phyloP scores from a whole-genome alignment of 345 rosid species.

The Syzygium jambos region DNA sequence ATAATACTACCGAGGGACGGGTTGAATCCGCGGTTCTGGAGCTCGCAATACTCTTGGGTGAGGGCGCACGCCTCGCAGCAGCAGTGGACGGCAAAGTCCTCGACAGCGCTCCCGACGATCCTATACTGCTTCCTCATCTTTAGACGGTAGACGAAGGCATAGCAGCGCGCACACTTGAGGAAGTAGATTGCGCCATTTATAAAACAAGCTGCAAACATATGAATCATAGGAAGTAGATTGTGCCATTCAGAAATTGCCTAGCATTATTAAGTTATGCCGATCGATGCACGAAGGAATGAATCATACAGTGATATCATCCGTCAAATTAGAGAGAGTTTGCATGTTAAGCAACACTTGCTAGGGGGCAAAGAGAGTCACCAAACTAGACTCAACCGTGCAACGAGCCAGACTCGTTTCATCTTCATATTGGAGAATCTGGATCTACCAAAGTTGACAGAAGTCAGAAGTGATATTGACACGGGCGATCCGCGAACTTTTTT shows the following conservation, averaged over 20 bases:
- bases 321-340: not conserved
- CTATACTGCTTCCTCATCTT: constrained; percentile 28
- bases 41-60: constrained; percentile 37
- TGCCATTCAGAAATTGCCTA: not conserved
- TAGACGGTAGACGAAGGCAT: constrained; percentile 11
- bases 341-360: not conserved
- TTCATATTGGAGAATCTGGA: not conserved
- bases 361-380: not conserved
- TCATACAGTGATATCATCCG: not conserved
- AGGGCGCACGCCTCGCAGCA: constrained; percentile 28
- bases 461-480: not conserved
- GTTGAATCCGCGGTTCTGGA: constrained; percentile 22
- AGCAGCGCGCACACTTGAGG: constrained; percentile 16
- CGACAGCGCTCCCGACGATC: constrained; percentile 7
- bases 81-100: constrained; percentile 23
- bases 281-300: not conserved
- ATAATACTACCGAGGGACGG: constrained; percentile 13
- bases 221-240: not conserved
- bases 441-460: not conserved
- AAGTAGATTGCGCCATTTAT: constrained; percentile 17
- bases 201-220: constrained; percentile 11
- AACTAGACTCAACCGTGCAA: not conserved
- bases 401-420: not conserved
- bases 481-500: too few species aligned
- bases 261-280: not conserved